A percentile compares a stretch with the other conserved stretches of the same genome.
Conservation (phyloP, 2,329 filamentous ascomycete genomes). For the Xylaria sp. region DNA sequence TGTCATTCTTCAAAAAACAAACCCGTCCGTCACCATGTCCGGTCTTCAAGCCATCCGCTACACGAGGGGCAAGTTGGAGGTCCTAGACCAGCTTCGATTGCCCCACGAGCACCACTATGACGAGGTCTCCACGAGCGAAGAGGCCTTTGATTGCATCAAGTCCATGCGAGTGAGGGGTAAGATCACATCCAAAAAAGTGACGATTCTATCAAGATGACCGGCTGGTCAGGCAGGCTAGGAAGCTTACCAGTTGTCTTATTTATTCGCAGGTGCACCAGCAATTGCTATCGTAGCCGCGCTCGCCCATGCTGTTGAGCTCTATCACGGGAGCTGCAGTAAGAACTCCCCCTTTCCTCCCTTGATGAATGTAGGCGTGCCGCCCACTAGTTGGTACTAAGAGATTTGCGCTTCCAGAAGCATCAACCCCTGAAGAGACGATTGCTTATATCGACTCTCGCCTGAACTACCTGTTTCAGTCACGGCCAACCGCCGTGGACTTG, state of each 20-base stretch:
- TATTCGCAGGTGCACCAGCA: constrained; percentile 66
- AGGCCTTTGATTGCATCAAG: constrained; percentile 78
- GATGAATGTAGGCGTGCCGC: background rate
- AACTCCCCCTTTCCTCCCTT: constrained; percentile 13
- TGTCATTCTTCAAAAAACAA: background rate
- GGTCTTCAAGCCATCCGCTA: constrained; percentile 74
- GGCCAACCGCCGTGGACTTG: constrained; percentile 92
- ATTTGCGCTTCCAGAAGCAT: constrained; percentile 31
- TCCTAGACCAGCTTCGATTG: constrained; percentile 77
- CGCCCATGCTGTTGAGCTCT: constrained; percentile 78
- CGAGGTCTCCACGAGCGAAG: constrained; percentile 60
- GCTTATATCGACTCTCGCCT: constrained; percentile 70
- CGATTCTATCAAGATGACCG: background rate
- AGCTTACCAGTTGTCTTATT: background rate
- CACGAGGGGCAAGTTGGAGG: constrained; percentile 62
- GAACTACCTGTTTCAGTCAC: constrained; percentile 79
- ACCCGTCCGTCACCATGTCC: constrained; percentile 37
- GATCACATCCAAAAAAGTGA: background rate
- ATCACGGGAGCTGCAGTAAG: constrained; percentile 46
- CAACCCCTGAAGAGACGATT: constrained; percentile 52
- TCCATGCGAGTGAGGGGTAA: constrained; percentile 67
- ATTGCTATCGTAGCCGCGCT: constrained; percentile 97
- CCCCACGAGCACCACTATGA: constrained; percentile 79
- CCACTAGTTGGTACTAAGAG: background rate
- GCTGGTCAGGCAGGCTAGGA: background rate